These are phyloP conservation scores for Abrus pulchellus DNA, from an alignment of 306 rosid species.

Conservation along the genomic window DNA sequence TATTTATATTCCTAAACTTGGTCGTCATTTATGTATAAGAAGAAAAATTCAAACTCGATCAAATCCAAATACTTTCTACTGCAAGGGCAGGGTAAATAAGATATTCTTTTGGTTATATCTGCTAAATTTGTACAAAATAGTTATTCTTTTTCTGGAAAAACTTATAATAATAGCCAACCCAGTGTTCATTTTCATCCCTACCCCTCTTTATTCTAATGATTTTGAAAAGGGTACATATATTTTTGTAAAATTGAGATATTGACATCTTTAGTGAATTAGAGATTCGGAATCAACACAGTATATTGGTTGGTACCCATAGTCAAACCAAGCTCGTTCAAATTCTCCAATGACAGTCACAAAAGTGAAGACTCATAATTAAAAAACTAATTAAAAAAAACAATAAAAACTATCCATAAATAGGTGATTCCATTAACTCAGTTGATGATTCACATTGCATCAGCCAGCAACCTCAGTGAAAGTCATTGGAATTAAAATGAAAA, in stretches of 20 bases:
- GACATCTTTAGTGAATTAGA: not conserved
- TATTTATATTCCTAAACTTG: too few species aligned
- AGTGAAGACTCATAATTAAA: not conserved
- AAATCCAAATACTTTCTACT: too few species aligned
- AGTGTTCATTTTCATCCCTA: too few species aligned
- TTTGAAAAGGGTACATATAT: not conserved
- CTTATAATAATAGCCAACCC: too few species aligned
- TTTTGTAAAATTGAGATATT: not conserved
- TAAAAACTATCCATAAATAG: not conserved
- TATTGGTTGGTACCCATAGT: not conserved
- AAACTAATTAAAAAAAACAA: not conserved
- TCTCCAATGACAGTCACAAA: not conserved
- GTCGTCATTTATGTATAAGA: too few species aligned
- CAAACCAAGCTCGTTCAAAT: not conserved
- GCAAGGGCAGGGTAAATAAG: too few species aligned
- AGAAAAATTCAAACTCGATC: too few species aligned
- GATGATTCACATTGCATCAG: not conserved
- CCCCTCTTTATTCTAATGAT: not conserved
- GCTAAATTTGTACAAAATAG: too few species aligned
- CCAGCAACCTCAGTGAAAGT: not conserved
- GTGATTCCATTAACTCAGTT: not conserved
- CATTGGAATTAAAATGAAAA: not conserved
- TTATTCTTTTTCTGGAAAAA: too few species aligned
- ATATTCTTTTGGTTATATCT: too few species aligned
- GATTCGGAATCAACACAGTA: not conserved